Evolutionary conservation across 805 yeast species (phyloP), one percentile per base, ranked within the genome.

Genomic region (Nakazawaea wyomingensis): DNA sequence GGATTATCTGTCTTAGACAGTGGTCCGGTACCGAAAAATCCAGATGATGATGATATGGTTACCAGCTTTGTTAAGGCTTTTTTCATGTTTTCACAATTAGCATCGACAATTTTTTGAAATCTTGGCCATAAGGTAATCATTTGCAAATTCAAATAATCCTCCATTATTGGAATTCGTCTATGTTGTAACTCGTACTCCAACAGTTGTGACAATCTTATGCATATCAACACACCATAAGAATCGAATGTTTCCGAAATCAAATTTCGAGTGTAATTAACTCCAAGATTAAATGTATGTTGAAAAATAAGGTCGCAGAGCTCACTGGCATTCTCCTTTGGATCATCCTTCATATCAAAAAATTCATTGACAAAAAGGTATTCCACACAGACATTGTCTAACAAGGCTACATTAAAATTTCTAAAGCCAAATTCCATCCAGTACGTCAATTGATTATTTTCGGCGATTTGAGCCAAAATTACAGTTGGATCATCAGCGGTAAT

Each of bases 101-200:
- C 64, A 57, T 89, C 96, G 33, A 90, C 73, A 27, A 87, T 67
- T 36, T 69, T 71, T 54, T 89, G 90, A 54, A 90, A 85, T 46
- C 75, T 78, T 0, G 97, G 96, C 98, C 98, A 93, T 35, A 91
- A 64, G 3, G 74, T 59, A 40, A 87, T 74, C 48, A 81, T 61
- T 48, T 84, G 78, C 13, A 76, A 67, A 51, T 84, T 80, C 49
- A 83, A 69, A 57, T 83, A 85, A 46, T 78, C 85, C 48, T 82
- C 87, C 59, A 80, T 64, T 4, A 79, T 79, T 0, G 95, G 90
- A 2, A 84, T 78, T 44, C 74, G 75, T 46, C 85, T 71, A 48
- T 76, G 82, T 55, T 85, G 90, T 19, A 85, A 64, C 49, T 78
- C 82, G 43, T 74, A 72, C 48, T 78, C 84, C 43, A 85, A 61